Evolutionary conservation across 2,329 filamentous ascomycete species (phyloP).

Genomic region (Plenodomus tracheiphilus): DNA sequence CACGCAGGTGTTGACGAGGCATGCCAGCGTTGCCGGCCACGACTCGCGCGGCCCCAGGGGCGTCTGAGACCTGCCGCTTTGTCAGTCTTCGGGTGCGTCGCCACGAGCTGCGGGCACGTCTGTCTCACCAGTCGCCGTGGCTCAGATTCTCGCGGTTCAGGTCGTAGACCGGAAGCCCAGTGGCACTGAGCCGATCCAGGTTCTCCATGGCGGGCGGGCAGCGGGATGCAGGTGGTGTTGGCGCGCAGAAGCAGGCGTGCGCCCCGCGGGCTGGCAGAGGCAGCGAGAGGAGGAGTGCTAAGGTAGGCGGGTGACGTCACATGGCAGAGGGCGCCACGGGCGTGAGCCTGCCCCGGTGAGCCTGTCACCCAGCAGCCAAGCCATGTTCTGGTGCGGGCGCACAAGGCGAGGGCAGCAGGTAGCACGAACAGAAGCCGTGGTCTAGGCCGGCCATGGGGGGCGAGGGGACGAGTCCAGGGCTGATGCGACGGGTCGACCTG

Average conservation of each 20-base stretch:
- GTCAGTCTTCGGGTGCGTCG: slow-evolving; percentile 2
- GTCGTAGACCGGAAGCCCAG: slow-evolving; percentile 36
- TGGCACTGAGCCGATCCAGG: slow-evolving; percentile 36
- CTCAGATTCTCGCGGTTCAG: slow-evolving; percentile 34
- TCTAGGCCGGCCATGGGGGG: background rate
- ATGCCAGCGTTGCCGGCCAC: slow-evolving; percentile 42
- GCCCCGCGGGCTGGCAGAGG: background rate
- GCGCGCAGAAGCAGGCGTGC: slow-evolving; percentile 6
- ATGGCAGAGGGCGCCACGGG: slow-evolving; percentile 3
- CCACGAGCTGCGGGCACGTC: background rate
- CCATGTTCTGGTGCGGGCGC: no score
- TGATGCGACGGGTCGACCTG: no score
- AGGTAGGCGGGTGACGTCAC: slow-evolving; percentile 11
- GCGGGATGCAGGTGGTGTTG: slow-evolving; percentile 3
- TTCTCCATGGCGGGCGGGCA: slow-evolving; percentile 18
- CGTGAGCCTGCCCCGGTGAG: background rate
- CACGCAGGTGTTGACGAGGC: slow-evolving; percentile 42
- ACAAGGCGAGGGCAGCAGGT: background rate
- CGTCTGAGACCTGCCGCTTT: slow-evolving; percentile 28
- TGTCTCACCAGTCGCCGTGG: slow-evolving; percentile 32
- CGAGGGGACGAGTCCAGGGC: no score
- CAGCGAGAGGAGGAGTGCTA: background rate
- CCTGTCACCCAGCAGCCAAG: no score
- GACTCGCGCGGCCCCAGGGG: slow-evolving; percentile 36
- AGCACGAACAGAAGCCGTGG: background rate